Base-by-base conservation (phyloP, 352 stramenopile species). In the Phytophthora vignae region DNA sequence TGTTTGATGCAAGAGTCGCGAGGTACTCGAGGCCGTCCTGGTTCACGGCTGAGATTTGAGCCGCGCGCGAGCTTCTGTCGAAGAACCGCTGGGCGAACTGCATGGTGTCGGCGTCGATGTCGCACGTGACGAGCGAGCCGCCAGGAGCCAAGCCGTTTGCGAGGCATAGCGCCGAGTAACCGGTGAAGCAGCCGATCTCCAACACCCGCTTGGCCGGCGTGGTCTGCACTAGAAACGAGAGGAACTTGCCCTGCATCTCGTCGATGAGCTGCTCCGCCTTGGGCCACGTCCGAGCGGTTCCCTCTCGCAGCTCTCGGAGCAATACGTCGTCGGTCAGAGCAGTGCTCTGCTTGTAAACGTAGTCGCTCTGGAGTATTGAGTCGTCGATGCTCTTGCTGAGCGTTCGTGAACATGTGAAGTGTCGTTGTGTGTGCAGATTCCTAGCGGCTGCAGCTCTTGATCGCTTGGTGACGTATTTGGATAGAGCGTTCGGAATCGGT, bases 171-270 rank as follows among this genome's bases (percentile, higher is more conserved):
- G 96, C 97, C 7, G 92, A 97, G 81, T 98, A 98, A 10, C 94
- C 96, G n/a, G 90, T 98, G 60, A 98, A 99, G 25, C 90, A 98
- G 22, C 96, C 96, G 46, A 99, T 86, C 75, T 99, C 96, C 10
- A 98, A 81, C 27, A 97, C 85, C 0, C 85, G 82, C 27, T 82
- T 79, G 21, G 93, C 86, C n/a, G 73, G 52, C 14, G 87, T 81
- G 44, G 93, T 90, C 27, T 91, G 87, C 36, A 94, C 86, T 3
- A 99, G 77, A 40, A 95, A 92, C 6, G 74, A 76, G 25, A 94
- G 60, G 25, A 85, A 71, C 67, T 89, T 84, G 33, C 82, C 85
- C 55, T 92, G 85, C 25, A 83, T 77, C 53, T 85, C 78, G 36
- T 90, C 77, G 44, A 91, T 81, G 5, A 94, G 77, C 49, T 92